Base-by-base conservation (phyloP, 306 rosid genomes). In the Psophocarpus tetragonolobus region DNA sequence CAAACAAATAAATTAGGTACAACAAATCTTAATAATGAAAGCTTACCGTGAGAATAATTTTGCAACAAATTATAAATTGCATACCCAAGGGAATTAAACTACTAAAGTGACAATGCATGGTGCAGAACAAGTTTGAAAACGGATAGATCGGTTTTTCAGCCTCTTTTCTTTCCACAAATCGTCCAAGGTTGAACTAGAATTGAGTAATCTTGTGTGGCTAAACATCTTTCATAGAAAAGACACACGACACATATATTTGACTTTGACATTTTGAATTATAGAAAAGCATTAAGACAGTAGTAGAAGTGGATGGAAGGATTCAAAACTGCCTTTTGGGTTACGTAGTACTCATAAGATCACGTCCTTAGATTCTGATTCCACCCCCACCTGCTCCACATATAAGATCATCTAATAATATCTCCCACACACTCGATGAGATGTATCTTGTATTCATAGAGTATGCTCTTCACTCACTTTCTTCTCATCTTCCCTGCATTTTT, bases 111-210 rank as follows among this genome's bases (percentile, higher is more conserved):
- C 53, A 75, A 79, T 12, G 32, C 39, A 51, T 3, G 44, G 78
- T 80, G 78, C n/a, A 73, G 74, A 62, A 68, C 48, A 56, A 18
- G 79, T 44, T 69, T 61, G 38, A 35, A 85, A 65, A 60, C 81
- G 73, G 9, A 44, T 14, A 51, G 21, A 60, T 53, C 81, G 78
- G 80, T n/a, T 56, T 26, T 5, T 58, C 14, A 27, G 13, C 50
- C 39, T 3, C 18, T 58, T 51, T 41, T 75, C 1, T 5, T 6
- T 10, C 81, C 85, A 61, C 78, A 10, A 32, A 81, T 50, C 29
- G 81, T 39, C 82, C 47, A 64, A 71, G 29, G 60, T 23, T 13
- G 27, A 64, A 71, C 50, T 15, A 41, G 71, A 72, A 71, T 44
- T 42, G 64, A 39, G 69, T 23, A 41, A 64, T 69, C 35, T 15